Percentiles rank a stretch among this genome's conserved stretches.
Evolutionary conservation across 805 yeast genomes (phyloP).

Genomic region (Middelhovenomyces tepae): DNA sequence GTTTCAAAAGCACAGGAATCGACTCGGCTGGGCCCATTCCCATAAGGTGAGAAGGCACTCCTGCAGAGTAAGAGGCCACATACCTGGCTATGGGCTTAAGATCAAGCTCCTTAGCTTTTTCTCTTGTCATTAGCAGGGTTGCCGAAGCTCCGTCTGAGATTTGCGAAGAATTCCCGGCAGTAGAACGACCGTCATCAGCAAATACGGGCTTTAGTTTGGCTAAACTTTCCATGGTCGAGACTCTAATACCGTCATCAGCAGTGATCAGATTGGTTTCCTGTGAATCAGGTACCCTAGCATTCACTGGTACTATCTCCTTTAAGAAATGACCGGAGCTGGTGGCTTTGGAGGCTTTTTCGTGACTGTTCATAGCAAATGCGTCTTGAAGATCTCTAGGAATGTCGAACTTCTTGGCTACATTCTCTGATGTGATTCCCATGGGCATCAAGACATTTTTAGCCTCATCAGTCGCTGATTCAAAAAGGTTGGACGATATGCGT

Average conservation of each 20-base stretch:
- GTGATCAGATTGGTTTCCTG: slow-evolving; percentile 12
- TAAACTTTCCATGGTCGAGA: slow-evolving; percentile 23
- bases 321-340: slow-evolving; percentile 50
- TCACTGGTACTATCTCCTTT: slow-evolving; percentile 70
- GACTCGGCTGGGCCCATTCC: slow-evolving; percentile 86
- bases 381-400: slow-evolving; percentile 63
- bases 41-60: slow-evolving; percentile 74
- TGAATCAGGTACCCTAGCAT: slow-evolving; percentile 21
- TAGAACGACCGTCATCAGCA: slow-evolving; percentile 74
- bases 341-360: slow-evolving; percentile 63
- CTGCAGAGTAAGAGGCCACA: slow-evolving; percentile 86
- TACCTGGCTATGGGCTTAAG: slow-evolving; percentile 73
- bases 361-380: slow-evolving; percentile 67
- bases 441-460: slow-evolving; percentile 69
- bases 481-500: slow-evolving; percentile 24
- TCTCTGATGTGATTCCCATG: slow-evolving; percentile 85
- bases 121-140: slow-evolving; percentile 63
- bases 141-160: slow-evolving; percentile 92
- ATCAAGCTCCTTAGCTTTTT: slow-evolving; percentile 63
- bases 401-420: slow-evolving; percentile 52
- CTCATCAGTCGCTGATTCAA: slow-evolving; percentile 25
- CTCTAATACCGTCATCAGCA: slow-evolving; percentile 30
- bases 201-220: slow-evolving; percentile 29
- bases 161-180: slow-evolving; percentile 87
- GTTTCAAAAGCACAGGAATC: slow-evolving; percentile 78